phyloP scores from a whole-genome alignment of 441 rosid species.

The Aquilaria agallochum region DNA sequence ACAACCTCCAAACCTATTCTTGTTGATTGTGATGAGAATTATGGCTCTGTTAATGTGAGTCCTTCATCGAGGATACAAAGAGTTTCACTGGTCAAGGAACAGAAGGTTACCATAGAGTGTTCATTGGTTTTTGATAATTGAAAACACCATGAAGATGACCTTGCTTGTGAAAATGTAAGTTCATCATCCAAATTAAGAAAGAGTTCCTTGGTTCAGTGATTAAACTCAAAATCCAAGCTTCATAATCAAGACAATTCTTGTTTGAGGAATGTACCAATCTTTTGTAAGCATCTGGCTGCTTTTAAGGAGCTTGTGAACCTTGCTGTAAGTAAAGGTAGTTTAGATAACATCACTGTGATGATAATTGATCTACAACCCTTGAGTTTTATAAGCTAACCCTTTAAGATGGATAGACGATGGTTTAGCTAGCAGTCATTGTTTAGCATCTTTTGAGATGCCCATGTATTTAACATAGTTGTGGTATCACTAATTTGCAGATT shows the following conservation, averaged over 20 bases:
- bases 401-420: too few relatives aligned
- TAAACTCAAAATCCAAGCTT: conserved; percentile 32
- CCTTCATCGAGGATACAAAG: conserved; percentile 63
- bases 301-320: conserved; percentile 68
- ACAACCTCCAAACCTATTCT: conserved; percentile 12
- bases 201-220: conserved; percentile 39
- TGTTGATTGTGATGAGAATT: conserved; percentile 26
- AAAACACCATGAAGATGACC: conserved; percentile 35
- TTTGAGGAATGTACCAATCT: conserved; percentile 21
- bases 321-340: conserved; percentile 63
- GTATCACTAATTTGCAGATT: not conserved
- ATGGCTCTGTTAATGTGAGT: conserved; percentile 50
- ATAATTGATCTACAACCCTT: conserved; percentile 57
- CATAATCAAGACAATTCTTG: conserved; percentile 31
- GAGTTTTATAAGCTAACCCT: conserved; percentile 24
- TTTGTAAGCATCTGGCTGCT: conserved; percentile 42
- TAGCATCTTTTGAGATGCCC: too few relatives aligned
- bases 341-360: conserved; percentile 84
- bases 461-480: too few relatives aligned
- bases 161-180: conserved; percentile 36
- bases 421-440: too few relatives aligned
- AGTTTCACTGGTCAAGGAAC: conserved; percentile 51
- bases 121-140: conserved; percentile 27
- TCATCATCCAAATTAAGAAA: conserved; percentile 55
- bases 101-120: conserved; percentile 17